Evolutionary conservation across 805 yeast species (phyloP).

Genomic region (Ogataea methanolica): DNA sequence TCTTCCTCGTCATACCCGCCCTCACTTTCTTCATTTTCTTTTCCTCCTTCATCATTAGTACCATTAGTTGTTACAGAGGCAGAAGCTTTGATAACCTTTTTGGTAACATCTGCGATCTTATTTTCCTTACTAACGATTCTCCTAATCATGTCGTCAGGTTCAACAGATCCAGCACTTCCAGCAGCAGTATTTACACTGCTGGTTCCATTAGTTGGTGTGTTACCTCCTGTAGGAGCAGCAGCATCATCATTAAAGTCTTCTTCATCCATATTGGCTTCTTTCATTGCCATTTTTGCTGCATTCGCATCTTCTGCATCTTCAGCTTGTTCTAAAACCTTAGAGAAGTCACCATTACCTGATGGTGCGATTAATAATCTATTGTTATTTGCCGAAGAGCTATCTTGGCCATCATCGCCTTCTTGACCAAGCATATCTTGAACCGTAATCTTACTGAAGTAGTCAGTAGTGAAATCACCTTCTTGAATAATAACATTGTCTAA

Average conservation of each 20-base stretch:
- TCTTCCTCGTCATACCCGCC: constrained; percentile 38
- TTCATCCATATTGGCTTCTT: constrained; percentile 76
- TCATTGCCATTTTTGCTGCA: constrained; percentile 87
- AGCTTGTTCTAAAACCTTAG: constrained; percentile 70
- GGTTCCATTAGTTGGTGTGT: too few species aligned
- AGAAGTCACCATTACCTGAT: constrained; percentile 26
- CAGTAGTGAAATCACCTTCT: constrained; percentile 97
- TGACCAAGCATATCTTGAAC: constrained; percentile 81
- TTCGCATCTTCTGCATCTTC: constrained; percentile 90
- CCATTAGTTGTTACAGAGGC: constrained; percentile 19
- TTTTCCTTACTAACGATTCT: constrained; percentile 14
- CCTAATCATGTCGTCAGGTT: constrained; percentile 22
- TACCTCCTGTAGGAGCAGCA: too few species aligned
- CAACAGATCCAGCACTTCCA: constrained; percentile 25
- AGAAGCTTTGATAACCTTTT: background rate
- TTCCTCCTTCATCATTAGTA: constrained; percentile 19
- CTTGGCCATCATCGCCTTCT: constrained; percentile 30
- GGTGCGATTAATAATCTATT: constrained; percentile 15
- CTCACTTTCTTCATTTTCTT: constrained; percentile 12
- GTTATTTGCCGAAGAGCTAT: constrained; percentile 17
- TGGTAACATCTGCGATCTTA: constrained; percentile 5
- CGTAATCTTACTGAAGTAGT: constrained; percentile 83
- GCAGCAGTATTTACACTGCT: background rate
- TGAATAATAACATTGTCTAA: constrained; percentile 93
- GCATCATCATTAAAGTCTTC: constrained; percentile 70